A percentile compares a stretch with the other conserved stretches of the same genome.
These are phyloP conservation scores for Phialocephala subalpina DNA, from an alignment of 2,329 filamentous ascomycete genomes.

Conservation along the genomic window DNA sequence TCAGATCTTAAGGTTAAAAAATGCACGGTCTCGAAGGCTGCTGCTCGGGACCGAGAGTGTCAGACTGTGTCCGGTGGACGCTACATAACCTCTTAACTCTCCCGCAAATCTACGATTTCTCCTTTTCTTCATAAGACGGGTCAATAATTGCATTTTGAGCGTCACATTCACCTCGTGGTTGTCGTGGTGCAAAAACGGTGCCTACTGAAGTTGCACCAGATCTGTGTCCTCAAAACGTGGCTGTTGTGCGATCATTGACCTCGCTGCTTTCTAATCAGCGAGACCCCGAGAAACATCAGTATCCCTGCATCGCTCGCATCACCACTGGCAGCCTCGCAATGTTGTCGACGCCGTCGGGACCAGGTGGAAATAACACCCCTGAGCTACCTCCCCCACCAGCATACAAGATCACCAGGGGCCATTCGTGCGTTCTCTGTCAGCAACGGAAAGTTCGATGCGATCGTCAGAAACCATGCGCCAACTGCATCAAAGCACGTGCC, in stretches of 20 bases:
- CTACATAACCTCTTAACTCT: constrained; percentile 5
- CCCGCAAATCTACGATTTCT: neutral
- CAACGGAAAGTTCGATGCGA: constrained; percentile 44
- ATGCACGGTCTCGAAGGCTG: neutral
- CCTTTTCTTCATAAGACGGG: constrained; percentile 1
- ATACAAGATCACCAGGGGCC: constrained; percentile 30
- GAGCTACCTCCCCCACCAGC: neutral
- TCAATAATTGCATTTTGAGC: neutral
- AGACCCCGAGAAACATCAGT: neutral
- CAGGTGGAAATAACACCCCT: neutral
- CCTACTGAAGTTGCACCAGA: neutral
- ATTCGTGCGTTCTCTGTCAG: constrained; percentile 41
- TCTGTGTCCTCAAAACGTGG: constrained; percentile 3
- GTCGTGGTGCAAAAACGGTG: neutral
- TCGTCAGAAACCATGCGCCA: constrained; percentile 42
- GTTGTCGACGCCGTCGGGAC: neutral
- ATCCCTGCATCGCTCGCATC: neutral
- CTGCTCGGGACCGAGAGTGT: neutral
- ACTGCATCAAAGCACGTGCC: constrained; percentile 41
- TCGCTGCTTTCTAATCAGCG: neutral
- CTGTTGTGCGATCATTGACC: neutral
- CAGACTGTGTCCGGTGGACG: neutral
- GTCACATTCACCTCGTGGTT: neutral
- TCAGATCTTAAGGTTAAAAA: neutral
- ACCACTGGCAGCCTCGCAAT: neutral